A percentile compares a stretch with the other conserved stretches of the same genome.
Conservation (phyloP, 805 yeast genomes). For the Suhomyces sp. region DNA sequence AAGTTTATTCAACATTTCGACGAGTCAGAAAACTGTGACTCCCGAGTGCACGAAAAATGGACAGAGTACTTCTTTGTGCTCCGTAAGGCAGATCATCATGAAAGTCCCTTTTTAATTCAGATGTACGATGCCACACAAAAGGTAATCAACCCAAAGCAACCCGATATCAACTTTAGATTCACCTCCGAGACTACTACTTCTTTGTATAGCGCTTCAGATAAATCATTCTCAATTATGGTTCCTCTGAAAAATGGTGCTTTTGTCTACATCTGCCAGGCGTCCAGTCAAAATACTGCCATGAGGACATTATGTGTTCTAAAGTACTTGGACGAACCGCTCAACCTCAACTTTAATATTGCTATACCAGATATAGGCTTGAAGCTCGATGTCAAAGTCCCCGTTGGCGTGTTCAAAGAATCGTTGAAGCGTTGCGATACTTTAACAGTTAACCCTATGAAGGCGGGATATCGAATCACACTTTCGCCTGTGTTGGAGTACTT, state of each 20-base stretch:
- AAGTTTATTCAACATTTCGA: constrained; percentile 24
- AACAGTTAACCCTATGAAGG: constrained; percentile 8
- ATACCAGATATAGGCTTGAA: constrained; percentile 47
- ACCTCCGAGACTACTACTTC: constrained; percentile 30
- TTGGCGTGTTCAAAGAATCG: constrained; percentile 8
- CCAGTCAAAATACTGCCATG: constrained; percentile 50
- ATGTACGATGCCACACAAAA: constrained; percentile 43
- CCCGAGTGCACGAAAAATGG: constrained; percentile 70
- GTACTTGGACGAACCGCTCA: constrained; percentile 37
- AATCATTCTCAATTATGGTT: constrained; percentile 55
- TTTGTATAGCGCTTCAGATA: constrained; percentile 67
- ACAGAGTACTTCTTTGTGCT: constrained; percentile 73
- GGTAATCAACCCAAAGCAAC: constrained; percentile 11
- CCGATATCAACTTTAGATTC: constrained; percentile 20
- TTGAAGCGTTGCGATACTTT: constrained; percentile 7
- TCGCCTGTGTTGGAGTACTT: constrained; percentile 36
- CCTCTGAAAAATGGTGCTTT: constrained; percentile 19
- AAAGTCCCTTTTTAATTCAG: constrained; percentile 58
- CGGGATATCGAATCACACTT: constrained; percentile 24
- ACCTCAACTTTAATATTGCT: constrained; percentile 28
- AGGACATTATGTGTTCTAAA: constrained; percentile 64
- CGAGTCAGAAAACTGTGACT: constrained; percentile 50
- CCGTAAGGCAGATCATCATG: constrained; percentile 52
- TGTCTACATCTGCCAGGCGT: constrained; percentile 56
- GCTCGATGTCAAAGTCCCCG: constrained; percentile 48